Evolutionary conservation across 2,329 filamentous ascomycete species (phyloP), one percentile per base, ranked within the genome.

Genomic region (Endoconidiophora polonica): DNA sequence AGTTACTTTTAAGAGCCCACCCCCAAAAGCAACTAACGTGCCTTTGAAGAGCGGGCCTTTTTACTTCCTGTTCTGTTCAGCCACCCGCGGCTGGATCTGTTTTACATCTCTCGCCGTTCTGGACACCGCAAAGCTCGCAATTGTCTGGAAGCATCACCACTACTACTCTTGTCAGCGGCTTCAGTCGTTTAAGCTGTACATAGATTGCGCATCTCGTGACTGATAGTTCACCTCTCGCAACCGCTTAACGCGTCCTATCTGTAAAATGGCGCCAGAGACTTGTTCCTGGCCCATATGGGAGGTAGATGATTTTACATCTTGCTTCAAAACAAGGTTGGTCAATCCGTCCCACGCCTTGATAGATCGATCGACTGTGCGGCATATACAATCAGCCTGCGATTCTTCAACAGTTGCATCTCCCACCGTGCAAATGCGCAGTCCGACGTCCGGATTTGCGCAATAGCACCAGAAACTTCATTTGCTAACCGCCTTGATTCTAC

Each of bases 271-370:
- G 43, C 50, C 46, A 45, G 50, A 52, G 46, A 49, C 46, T 48
- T 54, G 45, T 45, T 52, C 66, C 46, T 72, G 69, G 73, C 73
- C 74, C 47, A 64, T 77, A 61, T 82, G 78, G 78, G 68, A 65
- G 55, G 64, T 74, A 55, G 78, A 82, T 63, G 78, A 82, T 65
- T 74, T 82, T 57, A 74, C 70, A 41, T 65, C 67, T 48, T 81
- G 78, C 62, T 79, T 81, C 60, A 73, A 73, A 58, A 68, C 71
- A 66, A 78, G 86, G 82, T 86, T 66, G 62, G 81, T 71, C 49
- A 16, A 26, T 20, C 14, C n/a, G 38, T 46, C 26, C 12, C 44
- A 38, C 44, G 9, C 44, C 16, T 6, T 23, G 29, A 33, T 10
- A 33, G 7, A 33, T 33, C 12, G 26, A 33, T 5, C 26, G 7